Evolutionary conservation across 106 monocot genomes (phyloP).

Genomic region (Dioscorea alata): DNA sequence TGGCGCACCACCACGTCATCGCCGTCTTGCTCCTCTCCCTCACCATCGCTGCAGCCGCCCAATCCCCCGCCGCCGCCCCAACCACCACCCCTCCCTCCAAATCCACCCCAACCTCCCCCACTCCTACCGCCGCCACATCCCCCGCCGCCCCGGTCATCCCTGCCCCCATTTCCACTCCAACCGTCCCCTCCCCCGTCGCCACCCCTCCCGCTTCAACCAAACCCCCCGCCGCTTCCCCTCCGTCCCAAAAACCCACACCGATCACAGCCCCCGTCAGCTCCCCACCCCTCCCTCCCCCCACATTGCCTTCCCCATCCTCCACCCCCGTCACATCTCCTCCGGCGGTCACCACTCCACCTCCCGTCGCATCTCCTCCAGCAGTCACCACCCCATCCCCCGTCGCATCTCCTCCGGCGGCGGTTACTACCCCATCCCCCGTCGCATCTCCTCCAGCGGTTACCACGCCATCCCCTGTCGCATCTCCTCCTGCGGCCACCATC

Average conservation of each 20-base stretch:
- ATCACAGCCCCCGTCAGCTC: background rate
- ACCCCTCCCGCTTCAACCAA: background rate
- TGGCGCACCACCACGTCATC: background rate
- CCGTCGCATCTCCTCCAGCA: too few species aligned
- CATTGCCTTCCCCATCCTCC: too few species aligned
- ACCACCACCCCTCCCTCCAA: background rate
- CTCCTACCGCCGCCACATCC: constrained; percentile 1
- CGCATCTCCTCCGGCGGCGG: background rate
- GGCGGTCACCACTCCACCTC: too few species aligned
- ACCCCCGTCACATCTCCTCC: too few species aligned
- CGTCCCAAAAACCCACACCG: background rate
- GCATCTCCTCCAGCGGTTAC: background rate
- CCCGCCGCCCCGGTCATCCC: background rate
- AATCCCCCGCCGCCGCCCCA: constrained; percentile 3
- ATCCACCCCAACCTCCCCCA: background rate
- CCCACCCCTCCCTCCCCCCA: background rate
- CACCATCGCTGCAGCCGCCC: constrained; percentile 3
- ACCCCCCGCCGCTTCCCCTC: too few species aligned
- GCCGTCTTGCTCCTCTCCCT: constrained; percentile 3
- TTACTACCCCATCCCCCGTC: background rate
- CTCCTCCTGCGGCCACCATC: background rate
- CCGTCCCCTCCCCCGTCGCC: background rate
- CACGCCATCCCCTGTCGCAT: background rate
- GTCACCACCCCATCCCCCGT: background rate
- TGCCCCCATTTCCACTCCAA: background rate